Base-by-base conservation (phyloP, 768 basidiomycete genomes). In the Xanthoconium stramineum region DNA sequence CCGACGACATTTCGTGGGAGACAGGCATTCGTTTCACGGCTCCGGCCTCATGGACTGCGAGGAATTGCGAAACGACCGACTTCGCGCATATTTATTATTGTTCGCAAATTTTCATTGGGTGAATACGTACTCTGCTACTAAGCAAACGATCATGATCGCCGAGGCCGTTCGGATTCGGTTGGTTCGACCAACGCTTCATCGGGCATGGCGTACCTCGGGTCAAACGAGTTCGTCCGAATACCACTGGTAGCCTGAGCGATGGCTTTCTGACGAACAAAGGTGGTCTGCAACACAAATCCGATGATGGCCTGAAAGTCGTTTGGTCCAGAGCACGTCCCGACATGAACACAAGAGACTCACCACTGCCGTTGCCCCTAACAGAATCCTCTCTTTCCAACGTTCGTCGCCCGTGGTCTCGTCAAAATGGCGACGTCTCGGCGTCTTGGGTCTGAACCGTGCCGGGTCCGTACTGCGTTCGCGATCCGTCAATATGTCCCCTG, bases 331-430 rank as follows among this genome's bases (percentile, higher is more conserved):
- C 42, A 33, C 14, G 33, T 52, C 47, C 13, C 30, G 38, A 53
- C 20, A 30, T 24, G 24, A 24, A 24, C 38, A 10, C 53, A 36
- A 5, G 46, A 53, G 32, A 61, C 62, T 57, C 61, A 88, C 88
- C 35, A 81, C 61, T 24, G 83, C 50, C 4, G 84, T 75, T 9
- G 80, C 79, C n/a, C 76, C 76, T 8, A 88, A 45, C 48, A 90
- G 80, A 14, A 84, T 56, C 38, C 78, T 70, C 63, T 89, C 88
- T 66, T 86, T 88, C 83, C 83, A 85, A 32, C 79, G 75, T 46
- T 89, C 88, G 60, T 88, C 84, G 17, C 70, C 60, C 35, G 51
- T 32, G 9, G 63, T 56, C 46, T 79, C 76, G 37, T 80, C 81
- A 3, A 79, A 72, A 63, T 83, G 77, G 28, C 82, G 72, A 65